Evolutionary conservation across 768 basidiomycete genomes (phyloP), one percentile per base, ranked within the genome.

Genomic region (Rhizopogon vesiculosus): DNA sequence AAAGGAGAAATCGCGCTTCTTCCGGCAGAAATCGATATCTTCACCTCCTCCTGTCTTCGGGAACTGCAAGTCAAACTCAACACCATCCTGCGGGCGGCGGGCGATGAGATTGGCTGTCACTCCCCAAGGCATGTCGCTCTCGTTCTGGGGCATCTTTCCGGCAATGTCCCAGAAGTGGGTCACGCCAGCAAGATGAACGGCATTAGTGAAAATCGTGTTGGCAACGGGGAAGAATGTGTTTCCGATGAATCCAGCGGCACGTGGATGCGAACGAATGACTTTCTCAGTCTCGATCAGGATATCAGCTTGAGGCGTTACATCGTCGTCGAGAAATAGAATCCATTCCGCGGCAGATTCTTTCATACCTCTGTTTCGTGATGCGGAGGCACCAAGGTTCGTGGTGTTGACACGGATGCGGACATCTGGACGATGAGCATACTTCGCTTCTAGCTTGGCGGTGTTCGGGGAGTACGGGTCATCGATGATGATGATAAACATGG

Each of bases 41-140:
- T 86, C 84, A 0, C 83, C 84, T 3, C 84, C 82, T 1, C 83
- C 82, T 3, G 83, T 86, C 67, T 82, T 84, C 3, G 84, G 85
- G 59, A 81, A 85, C 5, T 62, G 63, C 16, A 72, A 62, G 59
- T 78, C 72, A 61, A 72, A 86, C 42, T 61, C 59, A n/a, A 83
- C 72, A 0, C 69, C 74, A 44, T 83, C 81, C 2, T 69, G 60
- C 35, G 71, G 63, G 22, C 80, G 76, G 3, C 80, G 76, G 5
- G 72, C 72, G 22, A 84, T 77, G 16, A 85, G 73, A 60, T 83
- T 84, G 0, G 82, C 83, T 0, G 84, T 83, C 3, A 83, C 80
- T 1, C 84, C 83, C 84, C 84, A 85, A 0, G 84, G 83, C 39
- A 84, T 62, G 52, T 84, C 80, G 1, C 55, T 61, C 42, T 68